Evolutionary conservation across 2,329 filamentous ascomycete genomes (phyloP).

Genomic region (Metarhizium rileyi): DNA sequence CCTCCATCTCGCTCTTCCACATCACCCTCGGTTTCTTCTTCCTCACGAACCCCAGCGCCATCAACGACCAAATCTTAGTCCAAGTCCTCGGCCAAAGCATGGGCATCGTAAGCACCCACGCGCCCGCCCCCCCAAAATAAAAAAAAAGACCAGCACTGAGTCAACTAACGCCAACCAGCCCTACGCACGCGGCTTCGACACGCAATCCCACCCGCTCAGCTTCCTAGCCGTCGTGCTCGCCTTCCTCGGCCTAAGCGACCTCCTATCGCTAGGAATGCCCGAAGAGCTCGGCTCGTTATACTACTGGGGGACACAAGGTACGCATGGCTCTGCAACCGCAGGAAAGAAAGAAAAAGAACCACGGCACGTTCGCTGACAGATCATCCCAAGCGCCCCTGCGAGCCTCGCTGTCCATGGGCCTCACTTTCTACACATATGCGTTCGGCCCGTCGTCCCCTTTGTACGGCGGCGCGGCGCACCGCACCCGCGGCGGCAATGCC

Average conservation of each 20-base stretch:
- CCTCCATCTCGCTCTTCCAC: conserved; percentile 74
- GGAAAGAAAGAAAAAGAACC: no score
- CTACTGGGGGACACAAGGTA: conserved; percentile 58
- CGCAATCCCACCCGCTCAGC: conserved; percentile 59
- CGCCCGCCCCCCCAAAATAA: neutral
- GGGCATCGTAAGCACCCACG: conserved; percentile 55
- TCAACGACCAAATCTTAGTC: conserved; percentile 73
- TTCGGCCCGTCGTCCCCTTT: conserved; percentile 44
- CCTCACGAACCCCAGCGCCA: conserved; percentile 58
- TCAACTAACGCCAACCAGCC: conserved; percentile 37
- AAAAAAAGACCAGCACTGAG: neutral
- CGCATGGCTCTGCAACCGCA: conserved; percentile 23
- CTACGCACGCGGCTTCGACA: conserved; percentile 55
- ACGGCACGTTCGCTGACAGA: neutral
- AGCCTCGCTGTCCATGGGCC: conserved; percentile 48
- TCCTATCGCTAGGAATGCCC: conserved; percentile 57
- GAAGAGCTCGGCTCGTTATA: conserved; percentile 54
- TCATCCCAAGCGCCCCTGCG: conserved; percentile 48
- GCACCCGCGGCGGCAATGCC: conserved; percentile 17
- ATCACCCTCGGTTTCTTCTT: conserved; percentile 77
- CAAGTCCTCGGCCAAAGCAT: conserved; percentile 76
- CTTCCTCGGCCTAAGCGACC: conserved; percentile 50
- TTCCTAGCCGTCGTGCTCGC: conserved; percentile 61
- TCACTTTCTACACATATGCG: conserved; percentile 56
- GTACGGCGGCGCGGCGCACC: conserved; percentile 22